phyloP scores from a whole-genome alignment of 2,329 filamentous ascomycete genomes.

The Pseudogymnoascus sp. region DNA sequence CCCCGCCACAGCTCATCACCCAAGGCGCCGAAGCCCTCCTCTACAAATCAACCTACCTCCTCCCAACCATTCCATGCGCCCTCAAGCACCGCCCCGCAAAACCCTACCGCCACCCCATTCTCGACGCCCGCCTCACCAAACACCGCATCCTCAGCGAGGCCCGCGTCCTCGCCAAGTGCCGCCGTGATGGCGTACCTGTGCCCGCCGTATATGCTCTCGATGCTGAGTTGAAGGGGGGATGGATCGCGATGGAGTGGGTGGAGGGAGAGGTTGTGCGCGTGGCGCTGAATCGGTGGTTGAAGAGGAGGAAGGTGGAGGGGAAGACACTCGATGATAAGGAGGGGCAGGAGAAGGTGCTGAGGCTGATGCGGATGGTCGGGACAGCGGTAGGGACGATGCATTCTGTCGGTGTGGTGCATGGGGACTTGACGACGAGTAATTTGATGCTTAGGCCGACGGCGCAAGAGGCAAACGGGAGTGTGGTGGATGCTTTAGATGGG shows the following conservation, averaged over 20 bases:
- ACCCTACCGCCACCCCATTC: constrained; percentile 80
- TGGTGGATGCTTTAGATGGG: constrained; percentile 44
- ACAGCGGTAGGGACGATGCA: constrained; percentile 68
- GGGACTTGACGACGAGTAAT: constrained; percentile 95
- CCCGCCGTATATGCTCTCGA: constrained; percentile 70
- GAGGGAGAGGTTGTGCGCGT: constrained; percentile 63
- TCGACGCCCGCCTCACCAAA: constrained; percentile 80
- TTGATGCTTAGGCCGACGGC: constrained; percentile 62
- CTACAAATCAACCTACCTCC: constrained; percentile 77
- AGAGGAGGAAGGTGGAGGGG: constrained; percentile 27
- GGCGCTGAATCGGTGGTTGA: constrained; percentile 62
- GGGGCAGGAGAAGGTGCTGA: constrained; percentile 33
- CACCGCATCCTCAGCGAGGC: constrained; percentile 86
- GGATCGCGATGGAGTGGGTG: constrained; percentile 82
- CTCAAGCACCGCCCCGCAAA: constrained; percentile 90
- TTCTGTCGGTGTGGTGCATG: constrained; percentile 79
- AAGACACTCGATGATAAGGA: constrained; percentile 17
- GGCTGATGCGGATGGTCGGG: constrained; percentile 64
- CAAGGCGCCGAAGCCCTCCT: constrained; percentile 95
- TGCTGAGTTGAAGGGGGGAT: constrained; percentile 49
- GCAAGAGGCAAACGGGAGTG: constrained; percentile 18
- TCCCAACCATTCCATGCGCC: constrained; percentile 59
- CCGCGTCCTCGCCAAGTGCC: constrained; percentile 70
- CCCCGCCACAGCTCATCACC: constrained; percentile 63
- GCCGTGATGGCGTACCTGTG: constrained; percentile 70